Evolutionary conservation across 768 basidiomycete genomes (phyloP), one percentile per base, ranked within the genome.

Genomic region (Phanerochaete carnosa): DNA sequence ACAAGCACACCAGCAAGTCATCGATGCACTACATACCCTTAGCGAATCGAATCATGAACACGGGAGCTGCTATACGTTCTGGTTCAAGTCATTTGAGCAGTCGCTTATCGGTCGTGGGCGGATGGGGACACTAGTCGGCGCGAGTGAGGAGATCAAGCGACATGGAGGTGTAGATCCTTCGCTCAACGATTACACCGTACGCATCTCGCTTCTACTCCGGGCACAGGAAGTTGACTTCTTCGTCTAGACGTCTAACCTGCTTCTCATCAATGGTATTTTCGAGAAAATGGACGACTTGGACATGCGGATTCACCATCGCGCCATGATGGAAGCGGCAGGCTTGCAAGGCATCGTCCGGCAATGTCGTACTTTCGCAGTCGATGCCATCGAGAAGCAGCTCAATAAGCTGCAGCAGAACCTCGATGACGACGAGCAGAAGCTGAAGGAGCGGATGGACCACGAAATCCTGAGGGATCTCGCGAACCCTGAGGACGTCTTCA

Each of bases 71-170:
- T 98, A 93, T 71, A 87, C 87, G 62, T 94, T 85, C 66, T 98
- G 94, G 95, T 92, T 98, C 70, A 88, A 86, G 65, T 88, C 87
- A 0, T 77, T 96, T 64, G 90, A 94, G 65, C 75, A 76, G 28
- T 84, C 84, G 2, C 79, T 98, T 19, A 82, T 86, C 50, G 95
- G 95, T 2, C 79, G 94, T 58, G 96, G 96, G 1, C 90, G 88
- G 72, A 95, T 98, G 93, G 96, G 96, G 1, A 97, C 92, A 70
- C 73, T 92, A 43, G 96, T 99, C 8, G 97, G 97, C 0, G 94
- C 94, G 25, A 96, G 95, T 66, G 92, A 95, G 15, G 95, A 98
- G 65, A 83, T 95, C 58, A 83, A 82, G 72, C 86, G 83, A 60
- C 77, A 80, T 61, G 84, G 83, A 49, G 85, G 88, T 43, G 71